Evolutionary conservation across 208 protist genomes (phyloP), one percentile per base, ranked within the genome.

Genomic region (Naegleria fowleri): DNA sequence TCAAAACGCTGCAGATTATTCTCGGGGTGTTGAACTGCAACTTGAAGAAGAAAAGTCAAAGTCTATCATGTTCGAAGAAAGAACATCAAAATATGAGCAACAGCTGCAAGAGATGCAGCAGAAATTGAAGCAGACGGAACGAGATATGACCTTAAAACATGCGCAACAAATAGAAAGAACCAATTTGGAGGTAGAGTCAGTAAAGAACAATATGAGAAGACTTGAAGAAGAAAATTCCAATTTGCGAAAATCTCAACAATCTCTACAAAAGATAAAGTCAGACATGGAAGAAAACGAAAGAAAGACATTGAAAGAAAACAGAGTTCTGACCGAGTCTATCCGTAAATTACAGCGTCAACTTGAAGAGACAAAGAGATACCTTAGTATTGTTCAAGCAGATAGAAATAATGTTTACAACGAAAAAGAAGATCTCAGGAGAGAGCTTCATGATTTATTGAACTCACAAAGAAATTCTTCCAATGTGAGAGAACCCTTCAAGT

Each of bases 51-150:
- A 88, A 38, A 51, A 38, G 58, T 15, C 85, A 38, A 88, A 58
- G 19, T 29, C 22, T 29, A 88, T 88, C 1, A 88, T 88, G 85
- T 88, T 88, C 6, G 85, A 88, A 19, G 85, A 88, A 39, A 88
- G n/a, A 58, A 16, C 43, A 7, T 58, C 41, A 7, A 51, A 58
- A 16, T 38, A 36, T 39, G 85, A 88, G n/a, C 43, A 58, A 58
- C 39, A 48, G 19, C 16, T 40, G 0, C 39, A 58, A 51, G 85
- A 88, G 11, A 5, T 88, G 38, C 19, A 58, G 15, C 39, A 39
- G 11, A 88, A 58, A n/a, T 33, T 38, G 3, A 39, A 58, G 16
- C 7, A 19, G 0, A 86, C 40, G 0, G 83, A 86, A 48, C 43
- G 83, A 16, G 40, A 48, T 48, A 33, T 51, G 15, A 5, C 29